Evolutionary conservation across 805 yeast species (phyloP).

Genomic region (Nematodospora valgi): DNA sequence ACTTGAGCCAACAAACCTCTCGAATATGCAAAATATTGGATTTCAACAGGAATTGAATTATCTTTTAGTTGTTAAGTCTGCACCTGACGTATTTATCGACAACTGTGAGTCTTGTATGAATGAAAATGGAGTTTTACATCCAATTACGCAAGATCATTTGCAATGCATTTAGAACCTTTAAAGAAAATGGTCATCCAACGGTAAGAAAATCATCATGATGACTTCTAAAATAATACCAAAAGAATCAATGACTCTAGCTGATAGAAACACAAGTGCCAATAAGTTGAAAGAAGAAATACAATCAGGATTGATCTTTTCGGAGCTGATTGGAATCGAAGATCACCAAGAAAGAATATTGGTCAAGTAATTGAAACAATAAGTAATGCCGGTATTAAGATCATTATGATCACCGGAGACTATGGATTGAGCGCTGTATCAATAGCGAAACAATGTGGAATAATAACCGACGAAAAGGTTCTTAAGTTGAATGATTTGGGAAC

Average conservation of each 20-base stretch:
- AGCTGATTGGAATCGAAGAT: constrained; percentile 42
- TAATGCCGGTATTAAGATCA: constrained; percentile 38
- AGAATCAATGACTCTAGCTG: constrained; percentile 10
- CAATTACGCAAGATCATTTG: constrained; percentile 14
- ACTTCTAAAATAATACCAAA: constrained; percentile 21
- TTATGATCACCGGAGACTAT: constrained; percentile 53
- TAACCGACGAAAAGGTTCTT: constrained; percentile 21
- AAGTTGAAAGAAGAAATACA: constrained; percentile 13
- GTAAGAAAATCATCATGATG: constrained; percentile 32
- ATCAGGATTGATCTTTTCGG: constrained; percentile 21
- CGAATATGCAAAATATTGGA: constrained; percentile 11
- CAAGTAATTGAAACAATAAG: constrained; percentile 29
- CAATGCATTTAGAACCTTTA: constrained; percentile 23
- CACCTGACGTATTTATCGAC: constrained; percentile 41
- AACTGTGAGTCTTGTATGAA: constrained; percentile 21
- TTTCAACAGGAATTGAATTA: constrained; percentile 11
- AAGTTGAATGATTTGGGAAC: constrained; percentile 7
- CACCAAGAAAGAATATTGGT: constrained; percentile 36
- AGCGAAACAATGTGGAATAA: constrained; percentile 42
- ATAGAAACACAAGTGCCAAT: constrained; percentile 12
- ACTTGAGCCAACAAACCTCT: constrained; percentile 12
- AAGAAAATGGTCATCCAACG: constrained; percentile 31
- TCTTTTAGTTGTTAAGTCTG: constrained; percentile 39
- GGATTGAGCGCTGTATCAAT: constrained; percentile 50
- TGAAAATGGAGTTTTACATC: constrained; percentile 14